A percentile compares a stretch with the other conserved stretches of the same genome.
These are phyloP conservation scores for Linum tenue DNA, from an alignment of 345 rosid species.

Conservation along the genomic window DNA sequence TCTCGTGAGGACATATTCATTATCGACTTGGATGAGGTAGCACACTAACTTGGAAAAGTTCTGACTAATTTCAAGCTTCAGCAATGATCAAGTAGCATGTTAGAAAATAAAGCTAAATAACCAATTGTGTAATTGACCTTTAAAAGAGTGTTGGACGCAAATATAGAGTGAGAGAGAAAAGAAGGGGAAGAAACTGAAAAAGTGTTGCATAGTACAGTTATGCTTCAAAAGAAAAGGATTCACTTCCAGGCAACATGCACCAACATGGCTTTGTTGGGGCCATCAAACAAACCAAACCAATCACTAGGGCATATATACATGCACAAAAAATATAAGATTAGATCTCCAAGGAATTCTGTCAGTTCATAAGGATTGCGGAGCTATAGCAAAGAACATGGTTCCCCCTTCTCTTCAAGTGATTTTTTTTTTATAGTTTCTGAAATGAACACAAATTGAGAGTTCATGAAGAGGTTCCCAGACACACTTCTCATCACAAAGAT, in stretches of 20 bases:
- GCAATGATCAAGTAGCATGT: too few species aligned
- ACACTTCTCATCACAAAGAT: not conserved
- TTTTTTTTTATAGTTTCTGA: too few species aligned
- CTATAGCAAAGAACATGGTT: not conserved
- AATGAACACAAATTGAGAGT: not conserved
- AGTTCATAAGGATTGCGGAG: not conserved
- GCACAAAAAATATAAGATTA: not conserved
- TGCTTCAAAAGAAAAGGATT: not conserved
- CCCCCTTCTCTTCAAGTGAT: not conserved
- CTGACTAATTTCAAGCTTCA: too few species aligned
- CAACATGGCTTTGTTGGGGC: too few species aligned
- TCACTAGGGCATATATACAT: not conserved
- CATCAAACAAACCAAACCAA: not conserved
- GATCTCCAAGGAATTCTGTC: not conserved
- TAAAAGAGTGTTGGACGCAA: not conserved
- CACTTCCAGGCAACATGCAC: not conserved
- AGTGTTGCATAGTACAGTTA: not conserved
- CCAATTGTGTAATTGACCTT: too few species aligned
- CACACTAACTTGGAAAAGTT: too few species aligned
- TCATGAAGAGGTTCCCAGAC: not conserved
- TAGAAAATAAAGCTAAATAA: too few species aligned
- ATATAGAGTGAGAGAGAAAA: too few species aligned
- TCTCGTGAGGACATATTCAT: too few species aligned
- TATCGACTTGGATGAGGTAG: too few species aligned
- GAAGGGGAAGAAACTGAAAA: too few species aligned